Conservation (phyloP, 805 yeast species). For the Cyberlindnera xishuangbannaensis region DNA sequence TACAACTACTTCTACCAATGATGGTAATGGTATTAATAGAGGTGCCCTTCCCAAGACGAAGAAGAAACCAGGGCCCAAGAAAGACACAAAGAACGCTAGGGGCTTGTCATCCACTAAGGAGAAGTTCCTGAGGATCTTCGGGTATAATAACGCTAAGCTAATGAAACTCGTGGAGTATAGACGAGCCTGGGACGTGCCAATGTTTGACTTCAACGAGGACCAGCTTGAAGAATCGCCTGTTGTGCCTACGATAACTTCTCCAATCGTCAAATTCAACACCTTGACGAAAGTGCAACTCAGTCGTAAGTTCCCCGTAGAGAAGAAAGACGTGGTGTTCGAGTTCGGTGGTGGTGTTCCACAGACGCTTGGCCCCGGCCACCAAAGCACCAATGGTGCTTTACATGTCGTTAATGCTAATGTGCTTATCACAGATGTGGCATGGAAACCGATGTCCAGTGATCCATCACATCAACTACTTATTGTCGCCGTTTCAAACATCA, state of each 20-base stretch:
- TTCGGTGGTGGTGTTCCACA: constrained; percentile 13
- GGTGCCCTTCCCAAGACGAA: constrained; percentile 6
- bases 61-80: constrained; percentile 8
- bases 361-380: constrained; percentile 15
- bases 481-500: constrained; percentile 38
- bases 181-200: constrained; percentile 41
- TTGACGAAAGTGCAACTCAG: constrained; percentile 23
- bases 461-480: constrained; percentile 40
- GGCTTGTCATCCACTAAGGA: constrained; percentile 36
- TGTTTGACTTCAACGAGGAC: constrained; percentile 38
- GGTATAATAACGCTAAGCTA: constrained; percentile 40
- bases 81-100: constrained; percentile 19
- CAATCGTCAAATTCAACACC: constrained; percentile 11
- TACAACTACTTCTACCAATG: background rate
- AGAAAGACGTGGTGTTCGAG: constrained; percentile 14
- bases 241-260: constrained; percentile 4
- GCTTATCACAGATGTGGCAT: constrained; percentile 44
- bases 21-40: background rate
- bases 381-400: constrained; percentile 27
- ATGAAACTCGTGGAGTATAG: constrained; percentile 39
- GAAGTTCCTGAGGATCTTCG: constrained; percentile 40
- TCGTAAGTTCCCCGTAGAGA: constrained; percentile 21
- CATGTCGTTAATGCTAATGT: constrained; percentile 46
- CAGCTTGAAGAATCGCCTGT: constrained; percentile 19
- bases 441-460: constrained; percentile 35